These are phyloP conservation scores for Marchantia paleacea DNA, from an alignment of 225 moss, liverwort and hornwort genomes.

Conservation along the genomic window DNA sequence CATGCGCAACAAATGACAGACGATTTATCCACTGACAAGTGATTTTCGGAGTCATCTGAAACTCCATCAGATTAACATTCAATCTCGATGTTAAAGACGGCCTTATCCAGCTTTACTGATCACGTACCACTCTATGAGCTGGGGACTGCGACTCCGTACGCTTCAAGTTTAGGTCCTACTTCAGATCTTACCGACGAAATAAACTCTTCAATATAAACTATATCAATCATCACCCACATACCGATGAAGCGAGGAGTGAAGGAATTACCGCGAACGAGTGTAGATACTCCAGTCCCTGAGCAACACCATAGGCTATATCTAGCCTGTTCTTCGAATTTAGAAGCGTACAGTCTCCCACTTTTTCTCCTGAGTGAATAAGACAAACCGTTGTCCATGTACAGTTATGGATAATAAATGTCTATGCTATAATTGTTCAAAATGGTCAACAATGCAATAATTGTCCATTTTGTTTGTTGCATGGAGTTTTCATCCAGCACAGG, in stretches of 20 bases:
- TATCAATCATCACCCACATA: neutral
- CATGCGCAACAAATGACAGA: neutral
- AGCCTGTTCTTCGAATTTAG: slow-evolving; percentile 47
- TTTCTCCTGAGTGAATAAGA: neutral
- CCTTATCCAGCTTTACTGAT: neutral
- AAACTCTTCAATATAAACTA: neutral
- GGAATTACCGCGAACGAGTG: slow-evolving; percentile 57
- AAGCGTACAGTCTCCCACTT: neutral
- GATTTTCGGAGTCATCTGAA: neutral
- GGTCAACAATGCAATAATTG: too few species aligned
- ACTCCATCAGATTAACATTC: neutral
- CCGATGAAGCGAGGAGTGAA: neutral
- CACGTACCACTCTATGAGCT: too few species aligned
- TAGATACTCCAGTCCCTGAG: slow-evolving; percentile 67
- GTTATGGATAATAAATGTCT: too few species aligned
- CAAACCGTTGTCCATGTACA: neutral
- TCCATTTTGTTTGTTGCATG: too few species aligned
- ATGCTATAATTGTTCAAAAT: too few species aligned
- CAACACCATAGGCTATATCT: slow-evolving; percentile 60
- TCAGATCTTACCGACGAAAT: neutral
- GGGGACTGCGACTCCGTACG: too few species aligned
- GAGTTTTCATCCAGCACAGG: too few species aligned
- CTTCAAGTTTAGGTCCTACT: neutral
- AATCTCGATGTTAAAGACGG: neutral
- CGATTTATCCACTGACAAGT: neutral